Conservation (phyloP, 495 filamentous ascomycete species). For the Hypomontagnella submonticulosa region DNA sequence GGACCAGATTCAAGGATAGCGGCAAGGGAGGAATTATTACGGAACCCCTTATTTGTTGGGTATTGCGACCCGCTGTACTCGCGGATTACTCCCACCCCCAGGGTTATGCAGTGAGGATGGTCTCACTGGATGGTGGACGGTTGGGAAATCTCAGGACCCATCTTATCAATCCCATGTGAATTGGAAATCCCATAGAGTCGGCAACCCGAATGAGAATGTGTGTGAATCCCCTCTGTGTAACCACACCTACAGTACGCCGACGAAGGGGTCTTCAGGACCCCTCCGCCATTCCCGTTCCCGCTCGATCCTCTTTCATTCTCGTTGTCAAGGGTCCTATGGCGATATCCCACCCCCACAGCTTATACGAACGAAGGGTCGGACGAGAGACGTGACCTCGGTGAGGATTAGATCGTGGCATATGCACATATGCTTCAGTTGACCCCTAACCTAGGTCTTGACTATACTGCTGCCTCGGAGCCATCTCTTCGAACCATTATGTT, state of each 20-base stretch:
- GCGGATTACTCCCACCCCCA: too few species aligned
- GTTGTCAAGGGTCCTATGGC: not conserved
- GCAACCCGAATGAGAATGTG: slow-evolving; percentile 3
- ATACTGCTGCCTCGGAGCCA: not conserved
- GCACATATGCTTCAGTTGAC: slow-evolving; percentile 11
- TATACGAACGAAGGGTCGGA: not conserved
- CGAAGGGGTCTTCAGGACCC: not conserved
- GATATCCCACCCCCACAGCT: slow-evolving; percentile 22
- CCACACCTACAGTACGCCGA: slow-evolving; percentile 15
- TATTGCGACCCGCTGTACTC: too few species aligned
- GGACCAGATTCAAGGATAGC: too few species aligned
- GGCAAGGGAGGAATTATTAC: too few species aligned
- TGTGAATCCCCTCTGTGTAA: slow-evolving; percentile 16
- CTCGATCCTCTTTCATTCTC: not conserved
- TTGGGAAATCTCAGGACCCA: slow-evolving; percentile 15
- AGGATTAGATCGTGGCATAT: slow-evolving; percentile 15
- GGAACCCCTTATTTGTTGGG: too few species aligned
- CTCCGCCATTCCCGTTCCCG: not conserved
- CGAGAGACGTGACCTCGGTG: not conserved
- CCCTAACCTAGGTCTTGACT: not conserved
- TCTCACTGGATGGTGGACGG: too few species aligned
- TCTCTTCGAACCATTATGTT: too few species aligned
- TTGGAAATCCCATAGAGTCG: slow-evolving; percentile 24
- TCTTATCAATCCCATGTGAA: slow-evolving; percentile 25
- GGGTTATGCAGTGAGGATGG: too few species aligned